Evolutionary conservation across 108 stramenopile genomes (phyloP).

Genomic region (Conticribra guillardii): DNA sequence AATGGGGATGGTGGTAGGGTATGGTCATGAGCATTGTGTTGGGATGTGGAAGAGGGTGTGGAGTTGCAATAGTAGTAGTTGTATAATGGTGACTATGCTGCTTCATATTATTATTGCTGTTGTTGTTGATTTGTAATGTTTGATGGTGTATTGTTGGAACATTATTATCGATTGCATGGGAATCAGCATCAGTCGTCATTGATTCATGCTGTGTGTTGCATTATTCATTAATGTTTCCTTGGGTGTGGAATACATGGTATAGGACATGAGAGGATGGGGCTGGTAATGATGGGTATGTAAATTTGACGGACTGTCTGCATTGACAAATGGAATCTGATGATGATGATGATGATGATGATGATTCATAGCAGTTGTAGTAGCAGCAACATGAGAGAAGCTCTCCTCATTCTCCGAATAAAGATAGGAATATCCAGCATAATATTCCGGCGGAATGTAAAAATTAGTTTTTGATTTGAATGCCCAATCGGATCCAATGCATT

Average conservation of each 20-base stretch:
- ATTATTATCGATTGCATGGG: no score
- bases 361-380: not conserved
- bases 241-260: not conserved
- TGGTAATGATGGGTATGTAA: constrained; percentile 30
- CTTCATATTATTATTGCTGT: constrained; percentile 1
- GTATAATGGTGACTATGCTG: not conserved
- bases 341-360: constrained; percentile 10
- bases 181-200: no score
- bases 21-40: constrained; percentile 27
- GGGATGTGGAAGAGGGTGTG: not conserved
- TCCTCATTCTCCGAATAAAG: constrained; percentile 4
- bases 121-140: no score
- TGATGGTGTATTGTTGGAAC: no score
- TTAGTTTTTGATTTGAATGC: constrained; percentile 36
- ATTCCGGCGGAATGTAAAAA: constrained; percentile 50
- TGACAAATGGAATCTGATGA: constrained; percentile 24
- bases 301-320: constrained; percentile 10
- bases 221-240: no score
- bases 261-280: not conserved
- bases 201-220: no score
- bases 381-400: no score
- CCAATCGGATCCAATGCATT: constrained; percentile 43
- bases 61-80: not conserved
- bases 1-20: constrained; percentile 46
- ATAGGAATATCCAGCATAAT: constrained; percentile 49